Percentiles rank a stretch among this genome's conserved stretches.
These are phyloP conservation scores for Tolypocladium paradoxum DNA, from an alignment of 2,329 filamentous ascomycete genomes.

Conservation along the genomic window DNA sequence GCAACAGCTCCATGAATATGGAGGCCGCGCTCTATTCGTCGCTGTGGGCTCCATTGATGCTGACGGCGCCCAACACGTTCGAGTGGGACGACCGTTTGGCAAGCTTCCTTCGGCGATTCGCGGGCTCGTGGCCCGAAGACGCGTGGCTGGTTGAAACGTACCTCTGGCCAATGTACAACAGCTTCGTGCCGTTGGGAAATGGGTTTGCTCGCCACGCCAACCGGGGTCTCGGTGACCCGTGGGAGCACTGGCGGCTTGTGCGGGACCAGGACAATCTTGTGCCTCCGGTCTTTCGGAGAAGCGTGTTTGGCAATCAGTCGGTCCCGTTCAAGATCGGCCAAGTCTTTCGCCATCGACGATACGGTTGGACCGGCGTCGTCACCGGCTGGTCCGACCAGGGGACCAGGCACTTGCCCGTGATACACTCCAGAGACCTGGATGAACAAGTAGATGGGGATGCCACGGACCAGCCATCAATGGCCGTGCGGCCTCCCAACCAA, in stretches of 20 bases:
- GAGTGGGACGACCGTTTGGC: conserved; percentile 53
- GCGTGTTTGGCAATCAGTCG: conserved; percentile 10
- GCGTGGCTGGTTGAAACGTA: conserved; percentile 59
- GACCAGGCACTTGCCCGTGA: conserved; percentile 14
- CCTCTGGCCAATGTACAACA: conserved; percentile 48
- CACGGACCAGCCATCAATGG: conserved; percentile 3
- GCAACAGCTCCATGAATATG: conserved; percentile 30
- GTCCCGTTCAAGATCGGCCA: conserved; percentile 61
- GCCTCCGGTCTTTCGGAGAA: conserved; percentile 23
- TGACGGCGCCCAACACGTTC: conserved; percentile 34
- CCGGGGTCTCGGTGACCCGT: conserved; percentile 16
- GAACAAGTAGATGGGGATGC: conserved; percentile 15
- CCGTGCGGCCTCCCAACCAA: conserved; percentile 16
- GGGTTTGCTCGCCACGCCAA: conserved; percentile 15
- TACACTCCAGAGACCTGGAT: conserved; percentile 14
- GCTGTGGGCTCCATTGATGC: conserved; percentile 58
- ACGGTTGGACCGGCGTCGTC: conserved; percentile 69
- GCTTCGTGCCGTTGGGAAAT: conserved; percentile 21
- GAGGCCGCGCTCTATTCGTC: conserved; percentile 58
- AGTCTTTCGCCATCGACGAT: conserved; percentile 73
- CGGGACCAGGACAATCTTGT: conserved; percentile 32
- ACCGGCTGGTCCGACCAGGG: conserved; percentile 68
- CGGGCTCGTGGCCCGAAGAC: conserved; percentile 46
- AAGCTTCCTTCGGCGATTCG: conserved; percentile 43
- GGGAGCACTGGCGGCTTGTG: conserved; percentile 22